Conservation (phyloP, 1,284 basidiomycete species). For the Spongiforma sp. region DNA sequence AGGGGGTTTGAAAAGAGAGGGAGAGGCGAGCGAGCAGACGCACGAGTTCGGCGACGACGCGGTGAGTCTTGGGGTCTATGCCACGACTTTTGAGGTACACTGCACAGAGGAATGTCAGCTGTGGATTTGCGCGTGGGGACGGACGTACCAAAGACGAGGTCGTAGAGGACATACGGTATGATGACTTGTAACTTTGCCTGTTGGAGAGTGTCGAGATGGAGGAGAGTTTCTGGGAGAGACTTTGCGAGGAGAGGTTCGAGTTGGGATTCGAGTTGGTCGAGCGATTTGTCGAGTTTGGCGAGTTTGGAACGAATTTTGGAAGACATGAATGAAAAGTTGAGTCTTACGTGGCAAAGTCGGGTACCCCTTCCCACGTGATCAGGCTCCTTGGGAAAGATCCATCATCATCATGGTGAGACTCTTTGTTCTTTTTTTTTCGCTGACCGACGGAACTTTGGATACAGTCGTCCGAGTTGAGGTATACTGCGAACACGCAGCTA, state of each 20-base stretch:
- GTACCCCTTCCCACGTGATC: too few species aligned
- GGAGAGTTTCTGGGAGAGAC: slow-evolving; percentile 66
- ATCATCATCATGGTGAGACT: slow-evolving; percentile 24
- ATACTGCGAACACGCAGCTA: slow-evolving; percentile 93
- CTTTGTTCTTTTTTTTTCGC: background rate
- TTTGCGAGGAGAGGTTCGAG: slow-evolving; percentile 69
- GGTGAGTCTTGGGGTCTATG: slow-evolving; percentile 77
- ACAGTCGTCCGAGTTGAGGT: slow-evolving; percentile 87
- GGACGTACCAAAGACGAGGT: slow-evolving; percentile 75
- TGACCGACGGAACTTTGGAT: slow-evolving; percentile 11
- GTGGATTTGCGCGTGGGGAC: too few species aligned
- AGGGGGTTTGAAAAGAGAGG: background rate
- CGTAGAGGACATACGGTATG: slow-evolving; percentile 80
- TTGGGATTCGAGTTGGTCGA: slow-evolving; percentile 68
- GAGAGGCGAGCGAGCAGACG: too few species aligned
- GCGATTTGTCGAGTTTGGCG: slow-evolving; percentile 53
- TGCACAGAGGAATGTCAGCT: slow-evolving; percentile 31
- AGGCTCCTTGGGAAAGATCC: too few species aligned
- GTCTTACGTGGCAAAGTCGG: too few species aligned
- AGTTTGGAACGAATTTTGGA: slow-evolving; percentile 61
- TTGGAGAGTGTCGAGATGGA: slow-evolving; percentile 71
- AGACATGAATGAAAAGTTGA: too few species aligned
- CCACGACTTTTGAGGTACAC: slow-evolving; percentile 81
- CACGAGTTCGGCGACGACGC: slow-evolving; percentile 76
- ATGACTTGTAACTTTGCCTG: slow-evolving; percentile 79